phyloP scores from a whole-genome alignment of 73 alveolate species.

The Tetrahymena borealis region DNA sequence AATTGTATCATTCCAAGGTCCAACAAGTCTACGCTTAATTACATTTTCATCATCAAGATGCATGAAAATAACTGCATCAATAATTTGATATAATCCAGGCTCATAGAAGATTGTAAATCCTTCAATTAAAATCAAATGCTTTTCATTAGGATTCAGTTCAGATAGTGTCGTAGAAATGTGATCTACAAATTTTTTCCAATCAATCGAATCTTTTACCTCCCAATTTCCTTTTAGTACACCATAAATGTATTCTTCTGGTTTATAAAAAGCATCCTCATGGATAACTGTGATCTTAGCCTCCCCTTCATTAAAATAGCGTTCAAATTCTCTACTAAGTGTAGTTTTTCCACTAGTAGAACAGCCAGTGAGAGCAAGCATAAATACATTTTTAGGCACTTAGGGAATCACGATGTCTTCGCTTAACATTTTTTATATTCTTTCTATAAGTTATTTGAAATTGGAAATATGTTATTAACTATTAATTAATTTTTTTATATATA shows the following conservation, averaged over 20 bases:
- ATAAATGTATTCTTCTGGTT: not conserved
- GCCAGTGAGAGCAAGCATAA: not conserved
- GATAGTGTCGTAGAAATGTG: not conserved
- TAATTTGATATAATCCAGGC: not conserved
- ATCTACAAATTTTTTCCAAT: not conserved
- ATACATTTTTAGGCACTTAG: not conserved
- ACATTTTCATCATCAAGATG: not conserved
- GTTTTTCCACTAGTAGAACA: not conserved
- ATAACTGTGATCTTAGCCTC: not conserved
- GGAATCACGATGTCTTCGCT: not conserved
- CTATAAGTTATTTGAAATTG: too few relatives aligned
- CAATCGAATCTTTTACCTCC: not conserved
- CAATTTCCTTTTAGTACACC: not conserved
- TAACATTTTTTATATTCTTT: not conserved
- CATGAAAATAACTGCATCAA: not conserved
- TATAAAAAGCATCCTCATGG: not conserved
- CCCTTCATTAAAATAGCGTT: not conserved
- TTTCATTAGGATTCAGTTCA: not conserved
- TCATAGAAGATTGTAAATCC: not conserved
- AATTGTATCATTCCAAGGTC: not conserved
- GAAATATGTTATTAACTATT: too few relatives aligned
- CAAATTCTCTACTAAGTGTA: not conserved
- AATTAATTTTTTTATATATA: too few relatives aligned
- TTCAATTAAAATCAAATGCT: not conserved
- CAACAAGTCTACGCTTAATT: not conserved